Conservation (phyloP, 352 stramenopile species). For the Globisporangium lucens region DNA sequence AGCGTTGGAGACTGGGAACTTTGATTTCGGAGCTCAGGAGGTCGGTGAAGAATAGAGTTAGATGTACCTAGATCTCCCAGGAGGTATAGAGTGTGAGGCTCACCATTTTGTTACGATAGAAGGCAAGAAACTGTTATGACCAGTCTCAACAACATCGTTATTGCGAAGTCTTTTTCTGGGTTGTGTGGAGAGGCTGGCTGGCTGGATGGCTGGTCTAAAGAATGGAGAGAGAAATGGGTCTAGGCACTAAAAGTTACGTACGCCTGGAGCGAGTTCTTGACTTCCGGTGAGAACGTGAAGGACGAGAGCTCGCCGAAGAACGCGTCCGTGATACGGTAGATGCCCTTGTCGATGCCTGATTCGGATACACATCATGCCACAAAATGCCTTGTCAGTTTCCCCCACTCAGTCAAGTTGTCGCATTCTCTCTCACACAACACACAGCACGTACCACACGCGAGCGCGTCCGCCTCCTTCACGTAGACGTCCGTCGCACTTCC, state of each 20-base stretch:
- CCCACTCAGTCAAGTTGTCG: background rate
- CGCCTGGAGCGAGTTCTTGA: constrained; percentile 46
- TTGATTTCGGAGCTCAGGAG: constrained; percentile 31
- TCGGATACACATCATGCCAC: constrained; percentile 1
- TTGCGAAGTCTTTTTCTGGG: background rate
- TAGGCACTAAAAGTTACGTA: constrained; percentile 48
- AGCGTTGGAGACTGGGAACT: constrained; percentile 36
- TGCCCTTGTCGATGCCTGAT: constrained; percentile 69
- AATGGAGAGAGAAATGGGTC: constrained; percentile 11
- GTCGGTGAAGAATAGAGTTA: constrained; percentile 4
- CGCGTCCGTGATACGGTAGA: constrained; percentile 71
- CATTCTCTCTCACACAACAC: background rate
- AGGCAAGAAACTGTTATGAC: background rate
- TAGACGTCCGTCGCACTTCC: constrained; percentile 57
- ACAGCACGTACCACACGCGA: constrained; percentile 45
- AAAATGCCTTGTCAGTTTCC: background rate
- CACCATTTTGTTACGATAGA: background rate
- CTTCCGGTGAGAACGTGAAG: constrained; percentile 44
- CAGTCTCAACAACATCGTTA: background rate
- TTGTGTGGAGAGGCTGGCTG: background rate
- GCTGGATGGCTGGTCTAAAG: background rate
- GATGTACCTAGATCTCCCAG: background rate
- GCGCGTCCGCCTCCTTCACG: constrained; percentile 48
- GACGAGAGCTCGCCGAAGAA: constrained; percentile 60
- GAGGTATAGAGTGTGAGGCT: no score